Evolutionary conservation across 768 basidiomycete species (phyloP), one percentile per base, ranked within the genome.

Genomic region (Leccinum rimulosum): DNA sequence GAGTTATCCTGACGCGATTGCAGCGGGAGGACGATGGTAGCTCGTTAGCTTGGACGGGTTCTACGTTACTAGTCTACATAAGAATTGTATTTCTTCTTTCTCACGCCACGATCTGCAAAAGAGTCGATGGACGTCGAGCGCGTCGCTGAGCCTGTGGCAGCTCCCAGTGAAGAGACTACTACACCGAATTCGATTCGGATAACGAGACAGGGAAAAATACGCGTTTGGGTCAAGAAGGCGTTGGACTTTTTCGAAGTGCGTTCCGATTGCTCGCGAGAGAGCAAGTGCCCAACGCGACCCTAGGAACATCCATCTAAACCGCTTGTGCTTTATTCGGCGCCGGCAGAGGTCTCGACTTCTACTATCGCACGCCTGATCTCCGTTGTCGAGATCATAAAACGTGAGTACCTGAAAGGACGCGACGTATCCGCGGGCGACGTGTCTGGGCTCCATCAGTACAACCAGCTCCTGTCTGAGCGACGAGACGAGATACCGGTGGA

Each of bases 381-480:
- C 1, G 88, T 92, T 4, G 86, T 85, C 1, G 93, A 95, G 72
- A 90, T 94, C 57, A 83, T 93, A 65, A 94, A 94, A 67, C 83
- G 93, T 28, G 89, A 93, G 68, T 93, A 85, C 67, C 61, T 90
- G 55, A 84, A 84, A 56, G 69, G 68, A 15, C 74, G 87, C 6
- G 79, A 80, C 45, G 63, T 70, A 19, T 80, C 73, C 12, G 78
- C 76, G 2, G 70, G 72, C n/a, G 75, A 76, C 48, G 68, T 76
- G 28, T 70, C 72, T 4, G 90, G 90, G 3, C 71, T 93, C 35
- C 82, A 90, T 67, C 91, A 93, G 68, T 92, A 91, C 74, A 93
- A 91, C 62, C 80, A 88, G 56, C 73, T 91, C 11, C 82, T 84
- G 0, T 81, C 67, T 47, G 70, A 91, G 28, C 63, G 54, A 17